A percentile compares a stretch with the other conserved stretches of the same genome.
Conservation (phyloP, 192 early-diverging fungal genomes). For the Entophlyctis helioformis region DNA sequence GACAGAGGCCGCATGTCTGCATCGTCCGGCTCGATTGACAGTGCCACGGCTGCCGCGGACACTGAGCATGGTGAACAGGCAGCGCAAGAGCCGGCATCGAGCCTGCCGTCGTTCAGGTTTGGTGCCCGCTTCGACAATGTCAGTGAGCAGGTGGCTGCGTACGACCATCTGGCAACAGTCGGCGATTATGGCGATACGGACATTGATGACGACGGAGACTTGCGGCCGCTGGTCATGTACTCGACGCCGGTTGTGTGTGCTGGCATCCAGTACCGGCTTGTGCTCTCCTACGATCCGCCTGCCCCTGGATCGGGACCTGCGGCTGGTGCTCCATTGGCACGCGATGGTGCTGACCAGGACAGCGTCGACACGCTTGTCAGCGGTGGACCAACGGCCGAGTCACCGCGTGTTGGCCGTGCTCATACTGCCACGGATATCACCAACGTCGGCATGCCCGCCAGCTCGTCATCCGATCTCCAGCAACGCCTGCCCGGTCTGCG, state of each 20-base stretch:
- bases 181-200: not conserved
- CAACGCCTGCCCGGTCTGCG: not conserved
- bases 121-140: conserved; percentile 14
- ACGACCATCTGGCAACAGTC: not conserved
- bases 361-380: not conserved
- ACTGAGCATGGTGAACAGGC: not conserved
- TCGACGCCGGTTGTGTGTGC: conserved; percentile 21
- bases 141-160: conserved; percentile 6
- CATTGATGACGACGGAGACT: not conserved
- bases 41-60: not conserved
- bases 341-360: conserved; percentile 3
- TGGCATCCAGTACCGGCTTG: conserved; percentile 23
- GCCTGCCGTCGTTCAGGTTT: conserved; percentile 20
- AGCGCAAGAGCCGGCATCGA: not conserved
- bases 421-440: not conserved
- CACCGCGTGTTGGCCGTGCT: not conserved
- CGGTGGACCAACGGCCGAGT: not conserved
- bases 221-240: conserved; percentile 2
- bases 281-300: conserved; percentile 5
- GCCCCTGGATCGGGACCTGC: too few relatives aligned
- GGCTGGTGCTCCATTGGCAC: too few relatives aligned
- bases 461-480: not conserved
- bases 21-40: conserved; percentile 2
- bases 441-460: not conserved
- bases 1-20: too few relatives aligned